phyloP scores from a whole-genome alignment of 441 rosid species.

The Corymbia calophylla region DNA sequence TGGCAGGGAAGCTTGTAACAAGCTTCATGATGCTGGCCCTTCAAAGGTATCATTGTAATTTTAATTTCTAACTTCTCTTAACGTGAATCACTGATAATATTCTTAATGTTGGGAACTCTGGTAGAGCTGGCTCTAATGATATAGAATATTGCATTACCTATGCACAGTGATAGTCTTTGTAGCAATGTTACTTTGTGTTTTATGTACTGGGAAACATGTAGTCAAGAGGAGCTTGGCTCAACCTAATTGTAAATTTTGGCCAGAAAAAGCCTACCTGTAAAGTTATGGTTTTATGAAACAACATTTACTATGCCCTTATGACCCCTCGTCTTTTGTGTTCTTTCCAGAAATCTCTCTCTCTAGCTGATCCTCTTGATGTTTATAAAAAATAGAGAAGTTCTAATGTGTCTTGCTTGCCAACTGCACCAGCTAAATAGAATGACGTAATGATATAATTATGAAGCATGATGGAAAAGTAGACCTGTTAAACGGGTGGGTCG shows the following conservation, averaged over 20 bases:
- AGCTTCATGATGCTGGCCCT: constrained; percentile 95
- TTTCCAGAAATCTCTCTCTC: neutral
- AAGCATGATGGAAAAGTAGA: neutral
- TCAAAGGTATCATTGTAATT: constrained; percentile 49
- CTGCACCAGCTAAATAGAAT: neutral
- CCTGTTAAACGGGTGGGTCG: no score
- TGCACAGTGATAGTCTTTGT: neutral
- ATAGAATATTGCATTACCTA: neutral
- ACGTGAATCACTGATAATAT: neutral
- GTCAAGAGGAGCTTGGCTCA: neutral
- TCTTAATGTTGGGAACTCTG: neutral
- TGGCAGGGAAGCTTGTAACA: constrained; percentile 89
- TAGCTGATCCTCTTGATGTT: neutral
- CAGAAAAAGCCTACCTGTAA: neutral
- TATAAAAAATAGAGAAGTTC: neutral
- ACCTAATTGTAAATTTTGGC: neutral
- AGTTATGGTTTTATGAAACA: neutral
- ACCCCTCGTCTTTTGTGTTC: neutral
- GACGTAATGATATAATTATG: neutral
- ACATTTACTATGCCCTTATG: neutral
- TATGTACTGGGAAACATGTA: neutral
- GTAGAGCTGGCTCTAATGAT: neutral
- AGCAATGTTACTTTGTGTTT: neutral
- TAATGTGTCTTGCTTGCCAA: neutral
- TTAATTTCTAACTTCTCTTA: constrained; percentile 1